phyloP scores from a whole-genome alignment of 345 rosid genomes.

The Aquilaria yunnanensis region DNA sequence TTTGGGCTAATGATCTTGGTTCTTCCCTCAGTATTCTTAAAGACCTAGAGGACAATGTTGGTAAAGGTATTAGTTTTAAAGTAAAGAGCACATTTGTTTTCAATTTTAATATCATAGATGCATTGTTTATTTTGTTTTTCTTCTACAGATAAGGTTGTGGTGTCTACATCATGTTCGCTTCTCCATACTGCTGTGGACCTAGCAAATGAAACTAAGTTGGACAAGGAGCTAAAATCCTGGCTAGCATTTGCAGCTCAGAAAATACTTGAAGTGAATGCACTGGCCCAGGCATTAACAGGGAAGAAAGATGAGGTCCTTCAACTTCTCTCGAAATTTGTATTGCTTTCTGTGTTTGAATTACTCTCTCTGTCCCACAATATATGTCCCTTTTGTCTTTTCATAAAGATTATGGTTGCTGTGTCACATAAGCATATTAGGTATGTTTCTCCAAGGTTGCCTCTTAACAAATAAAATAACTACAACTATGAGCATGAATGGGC shows the following conservation, averaged over 20 bases:
- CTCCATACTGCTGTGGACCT: conserved; percentile 89
- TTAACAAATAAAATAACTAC: too few species aligned
- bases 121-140: background rate
- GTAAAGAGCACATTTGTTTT: conserved; percentile 3
- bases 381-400: too few species aligned
- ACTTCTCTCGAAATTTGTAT: conserved; percentile 8
- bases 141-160: conserved; percentile 62
- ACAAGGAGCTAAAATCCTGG: conserved; percentile 77
- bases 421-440: too few species aligned
- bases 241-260: conserved; percentile 92
- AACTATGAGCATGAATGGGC: too few species aligned
- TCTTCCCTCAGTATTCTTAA: conserved; percentile 49
- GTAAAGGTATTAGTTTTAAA: conserved; percentile 41
- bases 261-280: conserved; percentile 77
- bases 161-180: conserved; percentile 84
- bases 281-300: conserved; percentile 71
- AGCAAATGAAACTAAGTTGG: conserved; percentile 65
- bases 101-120: conserved; percentile 4
- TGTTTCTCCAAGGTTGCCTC: too few species aligned
- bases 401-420: too few species aligned
- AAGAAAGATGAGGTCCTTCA: conserved; percentile 57
- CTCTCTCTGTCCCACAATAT: too few species aligned
- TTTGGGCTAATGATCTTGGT: conserved; percentile 87
- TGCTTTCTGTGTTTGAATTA: background rate
- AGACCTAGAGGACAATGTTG: conserved; percentile 57